Base-by-base conservation (phyloP, 306 rosid genomes). In the Abrus precatorius region DNA sequence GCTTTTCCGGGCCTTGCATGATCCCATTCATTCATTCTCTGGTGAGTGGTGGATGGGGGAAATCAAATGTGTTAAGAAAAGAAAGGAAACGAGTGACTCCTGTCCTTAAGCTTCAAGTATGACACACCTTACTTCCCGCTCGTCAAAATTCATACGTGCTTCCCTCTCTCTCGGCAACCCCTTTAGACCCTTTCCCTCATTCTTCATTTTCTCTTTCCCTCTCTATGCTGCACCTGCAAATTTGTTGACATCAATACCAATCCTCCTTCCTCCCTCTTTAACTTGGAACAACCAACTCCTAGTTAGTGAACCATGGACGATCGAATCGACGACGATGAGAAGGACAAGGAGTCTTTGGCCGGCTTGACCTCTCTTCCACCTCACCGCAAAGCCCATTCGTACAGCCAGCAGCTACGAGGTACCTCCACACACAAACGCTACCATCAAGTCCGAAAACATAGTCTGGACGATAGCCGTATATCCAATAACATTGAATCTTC, bases 391-490 rank as follows among this genome's bases (percentile, higher is more conserved):
- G 80, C 90, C n/a, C 98, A 93, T 8, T 95, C 98, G 1, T 90
- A 91, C 73, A 93, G 97, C 89, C 99, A 95, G 11, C 99, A 93
- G 53, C 88, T 90, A 5, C 90, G 90, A 5, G 86, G 76, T 68
- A 1, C 88, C 52, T 70, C 93, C 27, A 74, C 85, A 0, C 85
- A 77, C 36, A 93, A 93, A 72, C 91, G 88, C n/a, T 82, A 55
- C 33, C 81, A 76, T 27, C 89, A 72, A 52, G 59, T 83, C 4
- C 96, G 99, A 70, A 95, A 95, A 74, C 98, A 95, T 72, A 95
- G 98, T 82, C 90, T 95, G 3, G 99, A 95, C 61, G 97, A 95
- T 2, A 87, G 82, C 28, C 88, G 84, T 2, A 60, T 92, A 20
- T 86, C 91, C 3, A 73, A 10, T 6, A 59, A 66, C 69, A 54